Evolutionary conservation across 1,284 basidiomycete species (phyloP), one percentile per base, ranked within the genome.

Genomic region (Testicularia cyperi): DNA sequence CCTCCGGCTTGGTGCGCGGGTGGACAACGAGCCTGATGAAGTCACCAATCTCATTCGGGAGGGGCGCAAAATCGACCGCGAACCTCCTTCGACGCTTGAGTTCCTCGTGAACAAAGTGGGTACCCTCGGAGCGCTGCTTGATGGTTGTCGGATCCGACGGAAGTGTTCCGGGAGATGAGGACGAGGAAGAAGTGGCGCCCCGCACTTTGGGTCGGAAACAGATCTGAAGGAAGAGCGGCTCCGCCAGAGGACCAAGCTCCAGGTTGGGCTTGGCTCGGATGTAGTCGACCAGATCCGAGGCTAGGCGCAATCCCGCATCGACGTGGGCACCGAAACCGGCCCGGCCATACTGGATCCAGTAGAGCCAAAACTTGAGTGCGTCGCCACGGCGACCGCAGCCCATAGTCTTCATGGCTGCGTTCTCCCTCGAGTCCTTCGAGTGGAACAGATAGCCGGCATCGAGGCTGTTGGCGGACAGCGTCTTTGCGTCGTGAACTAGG

Each of bases 381-480:
- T 79, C 78, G 9, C 76, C 77, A 6, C 70, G 58, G 5, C 78
- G 60, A 0, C 78, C 78, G 39, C 78, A 79, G 13, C 57, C 71
- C 62, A 62, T 77, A 42, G 65, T 75, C 64, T 69, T 73, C 57
- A 58, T 49, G 14, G 68, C 61, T n/a, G 55, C 44, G 31, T 66
- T 60, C 18, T 54, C 60, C 21, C 58, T 45, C 2, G 43, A 29
- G 36, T 51, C 64, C 5, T 46, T 48, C 10, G 47, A 53, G 56
- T 79, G 78, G 57, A 79, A 79, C 31, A 79, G 69, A 51, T 79
- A 79, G 31, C 73, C 76, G 2, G 78, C 78, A 22, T 77, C 75
- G 13, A 78, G 47, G n/a, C 74, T 70, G 57, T 77, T 77, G 8
- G 75, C 77, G 25, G 48, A 65, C 41, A 78, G 46, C 33, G 70